phyloP scores from a whole-genome alignment of 208 protist genomes.

The Phytomonas francai region DNA sequence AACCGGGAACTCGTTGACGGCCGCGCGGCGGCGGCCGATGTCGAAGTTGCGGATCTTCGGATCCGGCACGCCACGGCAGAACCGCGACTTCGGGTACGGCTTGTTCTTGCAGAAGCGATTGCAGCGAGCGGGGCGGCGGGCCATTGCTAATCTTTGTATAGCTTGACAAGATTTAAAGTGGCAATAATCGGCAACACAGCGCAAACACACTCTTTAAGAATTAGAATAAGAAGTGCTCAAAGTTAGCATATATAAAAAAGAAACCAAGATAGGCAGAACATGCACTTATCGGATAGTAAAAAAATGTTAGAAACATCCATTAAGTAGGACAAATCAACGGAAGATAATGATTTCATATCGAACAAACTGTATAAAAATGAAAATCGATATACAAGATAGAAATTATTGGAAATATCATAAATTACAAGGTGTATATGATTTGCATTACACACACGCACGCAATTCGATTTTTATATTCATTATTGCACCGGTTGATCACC shows the following conservation, averaged over 20 bases:
- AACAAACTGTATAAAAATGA: background rate
- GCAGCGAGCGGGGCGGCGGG: conserved; percentile 42
- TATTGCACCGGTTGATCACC: background rate
- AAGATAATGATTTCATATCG: too few relatives aligned
- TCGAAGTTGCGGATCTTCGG: conserved; percentile 98
- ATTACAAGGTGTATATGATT: too few relatives aligned
- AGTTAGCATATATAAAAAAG: conserved; percentile 7
- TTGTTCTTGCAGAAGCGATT: conserved; percentile 64
- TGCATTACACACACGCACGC: too few relatives aligned
- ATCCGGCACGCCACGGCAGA: conserved; percentile 98
- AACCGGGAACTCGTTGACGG: conserved; percentile 95
- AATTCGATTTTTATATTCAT: too few relatives aligned
- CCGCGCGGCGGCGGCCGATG: conserved; percentile 95
- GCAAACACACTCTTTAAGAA: background rate
- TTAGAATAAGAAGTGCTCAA: background rate
- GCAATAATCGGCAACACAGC: background rate
- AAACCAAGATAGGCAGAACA: background rate
- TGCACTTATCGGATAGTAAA: background rate
- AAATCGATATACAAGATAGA: background rate
- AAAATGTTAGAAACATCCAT: background rate
- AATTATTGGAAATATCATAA: too few relatives aligned
- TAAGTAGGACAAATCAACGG: conserved; percentile 9
- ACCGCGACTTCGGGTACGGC: conserved; percentile 83
- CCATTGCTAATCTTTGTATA: too few relatives aligned
- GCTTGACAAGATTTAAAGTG: too few relatives aligned